phyloP scores from a whole-genome alignment of 495 filamentous ascomycete genomes.

The Niebla homalea region DNA sequence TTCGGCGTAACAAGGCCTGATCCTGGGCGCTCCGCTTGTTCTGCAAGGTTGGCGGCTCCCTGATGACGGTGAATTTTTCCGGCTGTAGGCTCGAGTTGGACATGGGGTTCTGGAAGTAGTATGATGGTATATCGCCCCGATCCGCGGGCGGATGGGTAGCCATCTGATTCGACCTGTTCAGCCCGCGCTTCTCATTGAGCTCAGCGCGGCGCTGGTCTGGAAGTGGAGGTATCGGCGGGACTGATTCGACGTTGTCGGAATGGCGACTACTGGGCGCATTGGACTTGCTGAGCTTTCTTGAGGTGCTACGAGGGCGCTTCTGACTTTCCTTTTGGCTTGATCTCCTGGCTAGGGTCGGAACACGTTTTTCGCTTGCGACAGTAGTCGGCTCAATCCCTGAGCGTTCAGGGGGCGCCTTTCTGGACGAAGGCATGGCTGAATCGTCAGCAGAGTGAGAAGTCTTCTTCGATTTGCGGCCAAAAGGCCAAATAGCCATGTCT shows the following conservation, averaged over 20 bases:
- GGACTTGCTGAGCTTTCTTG: slow-evolving; percentile 9
- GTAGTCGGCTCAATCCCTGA: slow-evolving; percentile 19
- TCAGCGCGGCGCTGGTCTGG: slow-evolving; percentile 17
- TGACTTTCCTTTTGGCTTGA: slow-evolving; percentile 31
- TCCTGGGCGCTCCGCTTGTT: slow-evolving; percentile 44
- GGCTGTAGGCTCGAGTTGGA: slow-evolving; percentile 33
- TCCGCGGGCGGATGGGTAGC: slow-evolving; percentile 21
- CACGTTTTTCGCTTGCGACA: slow-evolving; percentile 10
- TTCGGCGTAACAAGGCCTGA: slow-evolving; percentile 44
- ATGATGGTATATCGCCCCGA: slow-evolving; percentile 27
- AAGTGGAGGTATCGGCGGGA: slow-evolving; percentile 15
- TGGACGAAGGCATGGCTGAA: slow-evolving; percentile 29
- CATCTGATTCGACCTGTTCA: slow-evolving; percentile 18
- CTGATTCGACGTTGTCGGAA: slow-evolving; percentile 20
- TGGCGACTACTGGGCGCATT: slow-evolving; percentile 14
- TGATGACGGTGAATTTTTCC: slow-evolving; percentile 27
- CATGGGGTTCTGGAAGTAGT: slow-evolving; percentile 31
- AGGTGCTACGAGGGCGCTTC: slow-evolving; percentile 25
- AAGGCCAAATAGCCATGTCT: slow-evolving; percentile 68
- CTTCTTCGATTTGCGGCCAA: slow-evolving; percentile 49
- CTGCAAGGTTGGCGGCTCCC: slow-evolving; percentile 52
- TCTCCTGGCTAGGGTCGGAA: slow-evolving; percentile 25
- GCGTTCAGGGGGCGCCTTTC: slow-evolving; percentile 17
- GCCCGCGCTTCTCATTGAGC: slow-evolving; percentile 17
- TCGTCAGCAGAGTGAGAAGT: slow-evolving; percentile 24